Base-by-base conservation (phyloP, 1,139 yeast genomes). In the Blastobotrys apis region DNA sequence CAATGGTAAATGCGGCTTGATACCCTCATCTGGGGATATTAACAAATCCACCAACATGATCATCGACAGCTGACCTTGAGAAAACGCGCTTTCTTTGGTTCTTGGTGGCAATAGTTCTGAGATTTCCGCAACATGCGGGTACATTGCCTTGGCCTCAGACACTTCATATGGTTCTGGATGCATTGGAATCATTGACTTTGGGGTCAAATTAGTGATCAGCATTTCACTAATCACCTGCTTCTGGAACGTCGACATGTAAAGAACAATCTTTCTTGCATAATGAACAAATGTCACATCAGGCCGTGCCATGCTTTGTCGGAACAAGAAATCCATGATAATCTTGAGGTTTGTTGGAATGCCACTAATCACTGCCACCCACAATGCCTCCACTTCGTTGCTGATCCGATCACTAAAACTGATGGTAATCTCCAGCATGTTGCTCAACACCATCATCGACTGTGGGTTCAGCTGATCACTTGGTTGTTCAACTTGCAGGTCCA, bases 321-420 rank as follows among this genome's bases (percentile, higher is more conserved):
- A 71, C 32, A 88, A 70, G 57, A 79, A 92, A 38, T 81, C 85
- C 55, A 86, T 65, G 16, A 88, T 84, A 6, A 78, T 79, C 46
- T 81, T 81, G 30, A 83, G 81, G 57, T 92, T 90, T 9, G 72
- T 74, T 9, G 80, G 73, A n/a, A 72, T 70, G 3, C 82, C 83
- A 44, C 79, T 79, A 1, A 94, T 95, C 31, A 92, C 69, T 0
- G 97, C 94, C 3, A 85, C 87, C 99, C 99, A 94, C 31, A 92
- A 65, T 0, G 95, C 94, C 60, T 90, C 97, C 8, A 92, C 86
- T 56, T 88, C 97, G 55, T 83, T 83, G 39, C 86, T 85, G 54
- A 86, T 78, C 13, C 73, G 71, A 36, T 81, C 81, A 44, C 90
- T 78, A 55, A 82, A 85, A 46, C 79, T 78, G 35, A 87, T 80